These are phyloP conservation scores for Diplodia scrobiculata DNA, from an alignment of 2,329 filamentous ascomycete species.

Conservation along the genomic window DNA sequence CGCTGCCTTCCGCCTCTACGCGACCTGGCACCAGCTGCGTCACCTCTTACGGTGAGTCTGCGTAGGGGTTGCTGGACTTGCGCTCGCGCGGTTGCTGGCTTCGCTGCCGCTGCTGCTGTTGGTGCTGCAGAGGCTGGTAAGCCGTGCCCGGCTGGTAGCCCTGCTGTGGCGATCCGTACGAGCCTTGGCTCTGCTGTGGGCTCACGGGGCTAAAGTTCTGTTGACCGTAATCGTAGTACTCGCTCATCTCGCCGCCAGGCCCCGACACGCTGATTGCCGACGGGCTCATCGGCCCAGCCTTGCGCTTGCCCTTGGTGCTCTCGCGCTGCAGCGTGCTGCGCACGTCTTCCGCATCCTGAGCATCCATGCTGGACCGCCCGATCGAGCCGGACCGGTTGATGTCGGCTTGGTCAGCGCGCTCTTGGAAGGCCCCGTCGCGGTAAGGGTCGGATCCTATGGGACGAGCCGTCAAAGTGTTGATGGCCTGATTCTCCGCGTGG, in stretches of 20 bases:
- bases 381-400: slow-evolving; percentile 38
- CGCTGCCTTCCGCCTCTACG: not conserved
- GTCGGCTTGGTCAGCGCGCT: slow-evolving; percentile 9
- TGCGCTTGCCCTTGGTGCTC: slow-evolving; percentile 50
- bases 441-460: slow-evolving; percentile 48
- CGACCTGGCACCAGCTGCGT: not conserved
- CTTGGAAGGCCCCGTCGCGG: slow-evolving; percentile 44
- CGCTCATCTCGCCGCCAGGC: not conserved
- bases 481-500: slow-evolving; percentile 45
- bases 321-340: slow-evolving; percentile 50
- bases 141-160: slow-evolving; percentile 3
- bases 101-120: slow-evolving; percentile 4
- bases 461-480: slow-evolving; percentile 49
- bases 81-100: slow-evolving; percentile 8
- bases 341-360: slow-evolving; percentile 51
- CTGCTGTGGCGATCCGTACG: slow-evolving; percentile 6
- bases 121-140: slow-evolving; percentile 1
- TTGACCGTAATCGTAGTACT: slow-evolving; percentile 17
- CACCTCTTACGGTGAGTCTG: not conserved
- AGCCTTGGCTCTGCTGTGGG: slow-evolving; percentile 21
- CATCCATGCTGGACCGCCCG: slow-evolving; percentile 47
- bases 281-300: slow-evolving; percentile 32
- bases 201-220: slow-evolving; percentile 21
- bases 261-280: slow-evolving; percentile 18
- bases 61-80: slow-evolving; percentile 12